Base-by-base conservation (phyloP, 306 rosid species). In the Astragalus membranaceus region DNA sequence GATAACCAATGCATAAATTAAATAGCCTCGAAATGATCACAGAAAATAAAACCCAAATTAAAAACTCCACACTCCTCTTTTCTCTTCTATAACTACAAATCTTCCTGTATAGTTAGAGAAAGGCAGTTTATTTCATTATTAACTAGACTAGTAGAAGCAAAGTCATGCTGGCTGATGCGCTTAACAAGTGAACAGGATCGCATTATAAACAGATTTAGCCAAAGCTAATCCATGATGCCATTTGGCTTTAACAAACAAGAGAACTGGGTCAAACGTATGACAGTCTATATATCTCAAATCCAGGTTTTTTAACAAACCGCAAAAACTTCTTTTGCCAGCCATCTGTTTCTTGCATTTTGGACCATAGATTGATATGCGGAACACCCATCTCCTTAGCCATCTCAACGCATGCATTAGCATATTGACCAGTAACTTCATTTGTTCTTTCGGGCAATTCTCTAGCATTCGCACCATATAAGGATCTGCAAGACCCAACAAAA, bases 331-430 rank as follows among this genome's bases (percentile, higher is more conserved):
- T 85, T 84, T 79, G 95, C 98, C 98, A 90, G 71, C 91, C 92
- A 35, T 73, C 92, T n/a, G 86, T 85, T 83, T 94, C 96, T 79
- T 94, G 98, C 87, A 94, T 67, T 83, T 85, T 85, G 77, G 92
- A 85, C 98, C 98, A 94, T n/a, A 94, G 77, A 82, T 94, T 78
- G 73, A 94, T 59, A 69, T 75, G 74, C 17, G 49, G 67, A 60
- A 83, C 55, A 50, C 79, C 85, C 79, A 88, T 75, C 74, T 94
- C 97, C 78, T 87, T 78, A 23, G 96, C 95, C 36, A 83, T 68
- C 69, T 84, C 91, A 71, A 88, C 8, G 47, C 96, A 94, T 23
- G 86, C 77, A 42, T 81, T 84, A 37, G 98, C 98, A 84, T 94
- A 88, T 49, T 73, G 78, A 73, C 87, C 95, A 30, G 97, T 74